A percentile compares a stretch with the other conserved stretches of the same genome.
Conservation (phyloP, 306 rosid species). For the Quercus berberidifolia region DNA sequence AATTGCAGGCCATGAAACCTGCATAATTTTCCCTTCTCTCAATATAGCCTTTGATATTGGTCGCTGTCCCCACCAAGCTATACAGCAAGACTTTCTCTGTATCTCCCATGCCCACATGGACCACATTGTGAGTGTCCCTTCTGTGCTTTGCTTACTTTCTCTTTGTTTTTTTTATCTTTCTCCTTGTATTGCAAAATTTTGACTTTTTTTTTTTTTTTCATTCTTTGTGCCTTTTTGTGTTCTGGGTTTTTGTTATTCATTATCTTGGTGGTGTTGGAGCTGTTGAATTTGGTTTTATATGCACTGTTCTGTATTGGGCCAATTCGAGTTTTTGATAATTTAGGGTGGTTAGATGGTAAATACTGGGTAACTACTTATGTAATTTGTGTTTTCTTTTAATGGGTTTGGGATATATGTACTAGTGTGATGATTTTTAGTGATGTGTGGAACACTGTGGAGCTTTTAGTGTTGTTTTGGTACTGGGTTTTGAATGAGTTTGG, state of each 20-base stretch:
- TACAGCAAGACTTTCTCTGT: conserved; percentile 66
- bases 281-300: background rate
- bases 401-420: background rate
- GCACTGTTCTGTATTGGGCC: no score
- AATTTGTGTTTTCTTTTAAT: background rate
- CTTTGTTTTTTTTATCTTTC: background rate
- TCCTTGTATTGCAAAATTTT: background rate
- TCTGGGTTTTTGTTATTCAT: background rate
- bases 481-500: background rate
- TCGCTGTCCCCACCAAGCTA: conserved; percentile 89
- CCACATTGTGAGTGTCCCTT: conserved; percentile 72
- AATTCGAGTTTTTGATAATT: background rate
- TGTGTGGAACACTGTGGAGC: background rate
- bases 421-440: background rate
- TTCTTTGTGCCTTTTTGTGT: background rate
- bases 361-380: background rate
- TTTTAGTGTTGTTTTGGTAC: background rate
- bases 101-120: conserved; percentile 98
- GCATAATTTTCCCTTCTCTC: conserved; percentile 70
- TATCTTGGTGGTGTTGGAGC: background rate
- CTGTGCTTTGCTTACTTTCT: background rate
- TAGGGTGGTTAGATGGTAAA: background rate
- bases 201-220: background rate
- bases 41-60: conserved; percentile 85
- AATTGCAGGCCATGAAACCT: conserved; percentile 95